Conservation (phyloP, 495 filamentous ascomycete genomes). For the Hyaloscypha hepaticicola region DNA sequence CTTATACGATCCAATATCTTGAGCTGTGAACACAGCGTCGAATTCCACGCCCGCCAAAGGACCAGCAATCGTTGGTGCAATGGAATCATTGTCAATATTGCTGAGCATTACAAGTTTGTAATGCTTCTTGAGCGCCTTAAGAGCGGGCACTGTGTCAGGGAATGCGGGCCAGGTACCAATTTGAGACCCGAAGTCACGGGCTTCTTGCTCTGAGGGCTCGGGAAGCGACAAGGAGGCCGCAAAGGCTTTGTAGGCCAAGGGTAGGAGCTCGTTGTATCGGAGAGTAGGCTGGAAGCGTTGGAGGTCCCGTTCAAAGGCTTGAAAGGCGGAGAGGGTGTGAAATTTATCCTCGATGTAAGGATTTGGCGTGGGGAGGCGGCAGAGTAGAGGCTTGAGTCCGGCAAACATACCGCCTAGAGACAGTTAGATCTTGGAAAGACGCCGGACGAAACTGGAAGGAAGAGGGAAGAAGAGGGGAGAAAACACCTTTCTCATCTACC, state of each 20-base stretch:
- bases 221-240: conserved; percentile 36
- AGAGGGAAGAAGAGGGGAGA: neutral
- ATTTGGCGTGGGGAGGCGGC: conserved; percentile 9
- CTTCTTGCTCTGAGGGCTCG: conserved; percentile 32
- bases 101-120: conserved; percentile 72
- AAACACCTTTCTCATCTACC: conserved; percentile 65
- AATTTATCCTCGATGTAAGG: neutral
- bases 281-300: conserved; percentile 20
- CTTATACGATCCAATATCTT: conserved; percentile 77
- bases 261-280: conserved; percentile 15
- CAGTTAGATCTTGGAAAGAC: conserved; percentile 73
- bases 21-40: conserved; percentile 69
- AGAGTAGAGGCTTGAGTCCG: conserved; percentile 32
- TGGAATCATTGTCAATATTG: conserved; percentile 67
- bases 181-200: conserved; percentile 47
- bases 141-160: conserved; percentile 59
- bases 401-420: conserved; percentile 51
- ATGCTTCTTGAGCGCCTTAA: conserved; percentile 50
- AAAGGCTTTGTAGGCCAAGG: conserved; percentile 13
- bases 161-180: conserved; percentile 65
- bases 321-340: conserved; percentile 1
- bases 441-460: conserved; percentile 43
- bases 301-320: conserved; percentile 7
- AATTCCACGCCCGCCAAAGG: conserved; percentile 54
- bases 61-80: conserved; percentile 50